Conservation (phyloP, 371 early-diverging fungal genomes). For the Rhizopus delemar region DNA sequence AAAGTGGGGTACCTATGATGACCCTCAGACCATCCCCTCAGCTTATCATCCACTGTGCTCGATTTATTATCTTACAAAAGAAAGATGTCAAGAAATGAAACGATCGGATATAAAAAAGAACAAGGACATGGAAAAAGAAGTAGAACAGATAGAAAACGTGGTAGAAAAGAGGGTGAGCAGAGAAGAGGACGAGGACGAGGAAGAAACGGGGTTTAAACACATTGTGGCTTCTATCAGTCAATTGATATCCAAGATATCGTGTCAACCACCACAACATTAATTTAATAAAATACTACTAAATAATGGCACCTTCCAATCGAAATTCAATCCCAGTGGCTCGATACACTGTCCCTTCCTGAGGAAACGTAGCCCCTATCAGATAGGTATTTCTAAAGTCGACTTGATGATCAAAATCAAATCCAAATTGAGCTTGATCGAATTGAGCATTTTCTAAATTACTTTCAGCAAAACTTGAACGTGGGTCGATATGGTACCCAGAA, state of each 20-base stretch:
- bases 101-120: neutral
- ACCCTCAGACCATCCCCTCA: slow-evolving; percentile 43
- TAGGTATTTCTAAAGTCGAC: slow-evolving; percentile 31
- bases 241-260: neutral
- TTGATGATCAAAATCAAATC: slow-evolving; percentile 37
- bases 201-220: slow-evolving; percentile 6
- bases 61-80: slow-evolving; percentile 77
- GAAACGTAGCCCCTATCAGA: slow-evolving; percentile 30
- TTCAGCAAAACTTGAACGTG: slow-evolving; percentile 32
- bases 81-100: neutral
- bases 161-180: too few relatives aligned
- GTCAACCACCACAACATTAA: neutral
- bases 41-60: slow-evolving; percentile 73
- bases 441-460: slow-evolving; percentile 37
- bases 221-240: slow-evolving; percentile 1
- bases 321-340: slow-evolving; percentile 23
- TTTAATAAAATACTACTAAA: neutral
- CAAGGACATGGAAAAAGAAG: slow-evolving; percentile 4
- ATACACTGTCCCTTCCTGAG: slow-evolving; percentile 24
- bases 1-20: slow-evolving; percentile 24
- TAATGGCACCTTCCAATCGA: neutral
- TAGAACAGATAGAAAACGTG: too few relatives aligned
- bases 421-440: slow-evolving; percentile 34
- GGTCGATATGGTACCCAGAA: slow-evolving; percentile 37
- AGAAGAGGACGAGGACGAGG: neutral